Base-by-base conservation (phyloP, 257 asterid genomes). In the Leptodermis oblonga region DNA sequence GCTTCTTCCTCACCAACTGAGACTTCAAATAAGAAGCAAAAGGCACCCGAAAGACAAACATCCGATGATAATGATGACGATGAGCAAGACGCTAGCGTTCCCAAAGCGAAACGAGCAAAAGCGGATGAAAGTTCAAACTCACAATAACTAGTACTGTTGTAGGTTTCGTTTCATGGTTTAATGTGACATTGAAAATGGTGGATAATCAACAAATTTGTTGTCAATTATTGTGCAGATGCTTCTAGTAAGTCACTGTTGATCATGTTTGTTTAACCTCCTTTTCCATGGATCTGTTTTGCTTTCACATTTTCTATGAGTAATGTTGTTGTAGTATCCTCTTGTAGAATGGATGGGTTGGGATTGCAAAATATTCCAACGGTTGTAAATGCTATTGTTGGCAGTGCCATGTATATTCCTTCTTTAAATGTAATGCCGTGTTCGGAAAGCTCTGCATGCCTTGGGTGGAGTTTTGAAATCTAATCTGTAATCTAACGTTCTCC, bases 81-180 rank as follows among this genome's bases (percentile, higher is more conserved):
- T 39, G 87, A 77, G 31, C 51, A 68, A 22, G 76, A 45, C n/a
- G 70, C 13, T 48, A 37, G 43, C 25, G 51, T 55, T 5, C 82
- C 79, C 5, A 74, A 82, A 22, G 11, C 72, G 6, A 82, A 82
- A 78, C 86, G 80, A 42, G 82, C 85, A 70, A 88, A 79, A 83
- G 63, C 75, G 23, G 73, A 77, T 43, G 90, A 75, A 54, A 67
- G 67, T 26, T 74, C 64, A 55, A 46, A 69, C 34, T 54, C 68
- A 54, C 76, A 69, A 74, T 52, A 10, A 26, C n/a, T 13, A 33
- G 37, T 54, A 67, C 62, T 18, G 45, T 69, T 73, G 31, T 67
- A 64, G 55, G n/a, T n/a, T 53, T 42, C 25, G 20, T 53, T 62
- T 53, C 28, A 20, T 34, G 6, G 46, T 33, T 70, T 46, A 9